Percentiles rank a stretch among this genome's conserved stretches.
Evolutionary conservation across 2,329 filamentous ascomycete species (phyloP).

Genomic region (Stachybotrys chlorohalonatus): DNA sequence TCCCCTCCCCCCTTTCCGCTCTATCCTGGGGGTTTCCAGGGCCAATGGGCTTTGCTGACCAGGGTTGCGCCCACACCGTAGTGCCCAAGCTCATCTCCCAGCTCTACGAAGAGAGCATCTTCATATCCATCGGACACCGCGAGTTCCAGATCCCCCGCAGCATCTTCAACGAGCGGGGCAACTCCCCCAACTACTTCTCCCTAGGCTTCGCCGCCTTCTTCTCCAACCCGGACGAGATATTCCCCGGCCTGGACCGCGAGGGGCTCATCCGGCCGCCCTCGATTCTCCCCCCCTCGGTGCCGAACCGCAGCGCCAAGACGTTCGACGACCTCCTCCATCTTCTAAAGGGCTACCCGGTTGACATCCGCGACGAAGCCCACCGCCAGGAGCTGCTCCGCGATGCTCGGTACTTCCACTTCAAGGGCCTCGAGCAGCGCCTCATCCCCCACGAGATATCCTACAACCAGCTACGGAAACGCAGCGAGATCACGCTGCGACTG

Average conservation of each 20-base stretch:
- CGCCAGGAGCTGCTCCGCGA: constrained; percentile 71
- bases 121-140: constrained; percentile 78
- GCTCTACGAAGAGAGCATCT: constrained; percentile 85
- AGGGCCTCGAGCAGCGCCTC: constrained; percentile 79
- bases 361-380: constrained; percentile 68
- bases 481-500: constrained; percentile 71
- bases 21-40: too few relatives aligned
- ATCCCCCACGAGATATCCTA: constrained; percentile 68
- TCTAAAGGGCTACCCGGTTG: constrained; percentile 73
- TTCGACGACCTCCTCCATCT: constrained; percentile 78
- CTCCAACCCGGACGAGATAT: constrained; percentile 67
- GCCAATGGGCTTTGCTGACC: constrained; percentile 1
- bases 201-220: constrained; percentile 87
- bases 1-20: too few relatives aligned
- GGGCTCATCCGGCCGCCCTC: constrained; percentile 78
- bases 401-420: constrained; percentile 88
- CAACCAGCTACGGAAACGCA: constrained; percentile 58
- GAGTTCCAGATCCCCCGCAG: constrained; percentile 88
- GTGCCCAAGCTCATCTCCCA: constrained; percentile 85
- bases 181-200: constrained; percentile 93
- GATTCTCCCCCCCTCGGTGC: constrained; percentile 73
- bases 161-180: constrained; percentile 74
- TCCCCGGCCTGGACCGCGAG: constrained; percentile 73
- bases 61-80: constrained; percentile 20
- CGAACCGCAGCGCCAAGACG: constrained; percentile 70